phyloP scores from a whole-genome alignment of 116 monocot genomes.

The Phalaenopsis hybrid region DNA sequence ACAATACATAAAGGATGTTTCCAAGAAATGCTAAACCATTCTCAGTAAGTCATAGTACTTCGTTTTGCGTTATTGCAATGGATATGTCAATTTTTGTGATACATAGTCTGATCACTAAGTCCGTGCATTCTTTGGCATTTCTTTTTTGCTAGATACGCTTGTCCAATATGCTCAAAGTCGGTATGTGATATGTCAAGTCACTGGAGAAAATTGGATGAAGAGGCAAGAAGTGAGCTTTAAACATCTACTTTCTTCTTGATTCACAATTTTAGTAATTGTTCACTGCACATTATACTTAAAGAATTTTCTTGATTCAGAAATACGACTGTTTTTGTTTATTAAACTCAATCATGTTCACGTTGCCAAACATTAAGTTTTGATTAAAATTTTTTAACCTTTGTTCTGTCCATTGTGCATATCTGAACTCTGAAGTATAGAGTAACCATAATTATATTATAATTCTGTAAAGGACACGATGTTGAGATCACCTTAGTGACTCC shows the following conservation, averaged over 20 bases:
- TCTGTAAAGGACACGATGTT: background rate
- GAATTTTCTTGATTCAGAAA: background rate
- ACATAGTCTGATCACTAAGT: background rate
- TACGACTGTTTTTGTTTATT: background rate
- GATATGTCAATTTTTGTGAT: background rate
- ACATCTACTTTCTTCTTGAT: background rate
- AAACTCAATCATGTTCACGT: background rate
- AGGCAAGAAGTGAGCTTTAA: slow-evolving; percentile 32
- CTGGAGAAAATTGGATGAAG: slow-evolving; percentile 54
- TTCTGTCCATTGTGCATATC: background rate
- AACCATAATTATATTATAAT: background rate
- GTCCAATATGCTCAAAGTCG: slow-evolving; percentile 82
- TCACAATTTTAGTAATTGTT: background rate
- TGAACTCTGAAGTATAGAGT: background rate
- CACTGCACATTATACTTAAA: background rate
- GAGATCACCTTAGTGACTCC: background rate
- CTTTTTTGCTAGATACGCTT: slow-evolving; percentile 42
- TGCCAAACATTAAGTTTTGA: background rate
- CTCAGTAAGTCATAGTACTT: slow-evolving; percentile 34
- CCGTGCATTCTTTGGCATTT: background rate
- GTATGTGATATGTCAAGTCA: slow-evolving; percentile 53
- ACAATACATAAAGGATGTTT: slow-evolving; percentile 70
- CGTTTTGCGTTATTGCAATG: background rate
- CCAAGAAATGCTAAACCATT: slow-evolving; percentile 57
- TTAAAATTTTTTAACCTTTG: background rate